Evolutionary conservation across 805 yeast species (phyloP), one percentile per base, ranked within the genome.

Genomic region (Hanseniaspora thailandica): DNA sequence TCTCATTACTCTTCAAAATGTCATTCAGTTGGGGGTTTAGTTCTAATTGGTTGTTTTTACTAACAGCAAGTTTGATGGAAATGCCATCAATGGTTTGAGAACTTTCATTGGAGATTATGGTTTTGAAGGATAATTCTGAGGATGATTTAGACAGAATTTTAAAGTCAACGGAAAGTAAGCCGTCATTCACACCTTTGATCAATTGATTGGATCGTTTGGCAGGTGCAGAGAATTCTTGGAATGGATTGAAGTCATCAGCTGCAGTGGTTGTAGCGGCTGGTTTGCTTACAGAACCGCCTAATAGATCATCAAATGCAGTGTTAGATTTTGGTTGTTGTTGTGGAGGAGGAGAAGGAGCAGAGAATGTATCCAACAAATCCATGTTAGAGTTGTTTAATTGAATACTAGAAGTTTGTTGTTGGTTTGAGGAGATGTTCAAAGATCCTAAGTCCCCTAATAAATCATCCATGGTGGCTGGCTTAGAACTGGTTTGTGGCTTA

Each of bases 401-500:
- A 59, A 61, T 39, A 59, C 30, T 58, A 8, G 67, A 60, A 15
- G 69, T 69, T 34, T 75, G 66, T 26, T 72, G 67, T 48, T 72
- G 68, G 6, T 8, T 47, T 12, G 39, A 34, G 56, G 40, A 35
- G 56, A 83, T 76, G 2, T 86, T 76, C 55, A 85, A 72, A 46
- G 81, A 76, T 30, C 81, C 75, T 59, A 85, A 70, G 58, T 82
- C 93, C 48, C 85, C 81, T 56, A 88, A 71, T 57, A 89, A 72
- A 64, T 88, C 96, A 52, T 79, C 78, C 50, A 82, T 20, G 28
- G 36, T 30, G 33, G 39, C 34, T n/a, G 19, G 60, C 48, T 47
- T 57, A 57, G 55, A 19, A 22, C 52, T 47, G 35, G 54, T 30
- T 26, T 58, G 55, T 31, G 4, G 60, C 64, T 34, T 66, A 47